Evolutionary conservation across 2,329 filamentous ascomycete genomes (phyloP), one percentile per base, ranked within the genome.

Genomic region (Herpotrichia juniperi): DNA sequence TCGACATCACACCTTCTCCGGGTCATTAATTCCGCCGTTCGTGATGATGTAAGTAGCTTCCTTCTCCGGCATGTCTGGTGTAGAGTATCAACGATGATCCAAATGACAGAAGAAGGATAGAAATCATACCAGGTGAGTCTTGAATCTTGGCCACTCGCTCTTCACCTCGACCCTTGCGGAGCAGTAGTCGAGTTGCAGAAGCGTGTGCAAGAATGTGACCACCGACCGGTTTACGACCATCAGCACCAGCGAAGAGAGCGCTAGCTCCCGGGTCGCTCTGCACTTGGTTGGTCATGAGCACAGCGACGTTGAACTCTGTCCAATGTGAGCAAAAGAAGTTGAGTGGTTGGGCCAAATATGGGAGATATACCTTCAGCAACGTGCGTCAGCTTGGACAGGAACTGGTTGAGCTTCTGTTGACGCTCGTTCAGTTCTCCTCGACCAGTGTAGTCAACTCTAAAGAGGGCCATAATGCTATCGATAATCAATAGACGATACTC

Each of bases 11-110:
- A 78, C 76, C 69, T 87, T 87, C 59, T 88, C 86, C 1, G 85
- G 82, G 66, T 89, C 86, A 51, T 82, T 86, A 71, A 89, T 88
- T 28, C 86, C 86, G 26, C 86, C 87, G 55, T 82, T 86, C 24
- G 85, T 88, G 61, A 89, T 89, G 57, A 89, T 80, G 69, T 89
- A 89, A 1, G 83, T 88, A 22, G 87, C 86, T 71, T 89, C 86
- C 43, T 80, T 80, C 68, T 89, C 86, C 4, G 87, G 85, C 63
- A 86, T 88, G 62, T 88, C 86, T 85, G 19, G 2, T 46, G 9
- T 3, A 21, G 48, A 53, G 3, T n/a, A 11, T 21, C 8, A 30
- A 9, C n/a, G 10, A n/a, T 31, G 17, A 8, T 7, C 2, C 12
- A 19, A 21, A 14, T 7, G 4, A 28, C 25, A 48, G 24, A 3